These are phyloP conservation scores for Paxillus rubicundulus DNA, from an alignment of 768 basidiomycete genomes.

Conservation along the genomic window DNA sequence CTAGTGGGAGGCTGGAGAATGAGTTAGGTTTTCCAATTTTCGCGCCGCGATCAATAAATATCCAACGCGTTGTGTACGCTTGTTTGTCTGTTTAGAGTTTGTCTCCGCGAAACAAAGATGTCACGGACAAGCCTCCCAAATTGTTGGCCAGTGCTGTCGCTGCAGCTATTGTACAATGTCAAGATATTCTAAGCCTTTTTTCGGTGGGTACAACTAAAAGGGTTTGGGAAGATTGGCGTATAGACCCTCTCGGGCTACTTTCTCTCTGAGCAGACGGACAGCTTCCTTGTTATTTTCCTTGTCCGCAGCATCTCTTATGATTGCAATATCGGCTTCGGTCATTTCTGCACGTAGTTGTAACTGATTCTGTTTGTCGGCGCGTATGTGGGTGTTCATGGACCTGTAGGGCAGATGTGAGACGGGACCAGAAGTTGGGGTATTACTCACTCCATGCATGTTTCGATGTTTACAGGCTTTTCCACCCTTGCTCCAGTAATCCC, in stretches of 20 bases:
- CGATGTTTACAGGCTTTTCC: too few relatives aligned
- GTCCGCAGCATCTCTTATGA: slow-evolving; percentile 5
- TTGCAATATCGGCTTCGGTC: slow-evolving; percentile 15
- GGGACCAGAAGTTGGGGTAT: too few relatives aligned
- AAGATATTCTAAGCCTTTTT: too few relatives aligned
- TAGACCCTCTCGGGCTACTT: slow-evolving; percentile 11
- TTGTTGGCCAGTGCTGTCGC: too few relatives aligned
- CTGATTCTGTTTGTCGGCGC: slow-evolving; percentile 15
- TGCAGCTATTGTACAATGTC: too few relatives aligned
- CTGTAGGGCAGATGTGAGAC: not conserved
- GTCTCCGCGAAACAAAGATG: too few relatives aligned
- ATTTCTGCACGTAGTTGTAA: slow-evolving; percentile 12
- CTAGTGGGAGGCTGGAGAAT: not conserved
- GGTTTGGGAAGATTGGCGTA: not conserved
- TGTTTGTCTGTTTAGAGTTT: slow-evolving; percentile 16
- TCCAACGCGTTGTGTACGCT: slow-evolving; percentile 28
- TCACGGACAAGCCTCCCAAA: too few relatives aligned
- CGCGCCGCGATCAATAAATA: slow-evolving; percentile 7
- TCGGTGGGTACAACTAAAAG: too few relatives aligned
- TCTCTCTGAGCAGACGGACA: slow-evolving; percentile 9
- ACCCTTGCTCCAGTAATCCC: too few relatives aligned
- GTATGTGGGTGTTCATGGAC: slow-evolving; percentile 14
- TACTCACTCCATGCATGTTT: not conserved
- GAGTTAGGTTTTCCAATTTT: slow-evolving; percentile 2
- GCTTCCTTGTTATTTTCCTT: not conserved